Evolutionary conservation across 2,329 filamentous ascomycete species (phyloP).

Genomic region (Diaporthe capsici): DNA sequence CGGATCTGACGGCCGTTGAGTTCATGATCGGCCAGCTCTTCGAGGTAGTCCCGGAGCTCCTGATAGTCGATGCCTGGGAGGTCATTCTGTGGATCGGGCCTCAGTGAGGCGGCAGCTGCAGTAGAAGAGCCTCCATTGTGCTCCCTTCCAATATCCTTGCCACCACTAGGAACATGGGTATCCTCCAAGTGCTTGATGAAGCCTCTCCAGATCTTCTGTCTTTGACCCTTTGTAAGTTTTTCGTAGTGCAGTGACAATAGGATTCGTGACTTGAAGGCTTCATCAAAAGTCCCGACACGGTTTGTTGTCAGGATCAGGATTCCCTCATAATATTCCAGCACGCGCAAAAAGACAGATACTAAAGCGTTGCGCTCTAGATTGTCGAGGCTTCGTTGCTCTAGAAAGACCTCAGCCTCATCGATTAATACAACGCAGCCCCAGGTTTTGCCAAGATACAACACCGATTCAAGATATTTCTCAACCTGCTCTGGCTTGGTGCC

Average conservation of each 20-base stretch:
- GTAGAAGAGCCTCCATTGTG: neutral
- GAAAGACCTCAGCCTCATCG: slow-evolving; percentile 57
- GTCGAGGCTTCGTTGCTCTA: slow-evolving; percentile 50
- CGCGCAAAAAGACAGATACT: slow-evolving; percentile 55
- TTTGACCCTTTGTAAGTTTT: slow-evolving; percentile 44
- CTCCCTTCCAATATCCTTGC: neutral
- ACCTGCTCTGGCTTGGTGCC: slow-evolving; percentile 49
- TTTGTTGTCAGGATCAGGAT: slow-evolving; percentile 55
- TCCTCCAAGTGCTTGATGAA: slow-evolving; percentile 4
- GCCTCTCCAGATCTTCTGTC: slow-evolving; percentile 50
- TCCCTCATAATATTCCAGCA: slow-evolving; percentile 53
- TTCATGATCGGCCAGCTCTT: slow-evolving; percentile 51
- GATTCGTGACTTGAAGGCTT: slow-evolving; percentile 54
- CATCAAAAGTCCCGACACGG: slow-evolving; percentile 53
- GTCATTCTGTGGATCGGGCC: neutral
- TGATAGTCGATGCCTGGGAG: slow-evolving; percentile 19
- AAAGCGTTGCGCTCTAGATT: slow-evolving; percentile 54
- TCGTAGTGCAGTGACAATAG: slow-evolving; percentile 52
- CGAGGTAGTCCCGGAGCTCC: slow-evolving; percentile 43
- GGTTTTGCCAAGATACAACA: slow-evolving; percentile 48
- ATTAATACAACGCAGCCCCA: slow-evolving; percentile 47
- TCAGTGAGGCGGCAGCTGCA: neutral
- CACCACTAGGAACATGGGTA: neutral
- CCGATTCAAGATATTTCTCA: slow-evolving; percentile 50
- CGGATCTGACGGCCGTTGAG: slow-evolving; percentile 61